Percentiles rank a stretch among this genome's conserved stretches.
phyloP scores from a whole-genome alignment of 75 land plant genomes.

The Selaginella tamariscina region DNA sequence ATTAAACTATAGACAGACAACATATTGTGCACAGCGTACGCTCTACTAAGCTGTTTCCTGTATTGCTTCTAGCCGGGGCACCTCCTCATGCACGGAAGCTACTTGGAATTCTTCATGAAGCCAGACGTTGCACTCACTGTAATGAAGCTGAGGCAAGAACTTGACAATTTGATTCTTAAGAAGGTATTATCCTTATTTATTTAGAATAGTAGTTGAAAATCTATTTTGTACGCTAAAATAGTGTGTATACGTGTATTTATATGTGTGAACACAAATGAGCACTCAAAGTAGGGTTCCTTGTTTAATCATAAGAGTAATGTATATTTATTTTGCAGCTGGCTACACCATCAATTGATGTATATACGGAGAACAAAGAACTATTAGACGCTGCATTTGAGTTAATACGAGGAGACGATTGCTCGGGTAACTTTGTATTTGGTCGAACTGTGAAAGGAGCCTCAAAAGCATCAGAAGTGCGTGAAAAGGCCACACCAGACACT shows the following conservation, averaged over 20 bases:
- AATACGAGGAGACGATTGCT: constrained; percentile 69
- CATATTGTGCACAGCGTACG: too few species aligned
- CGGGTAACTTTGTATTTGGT: constrained; percentile 82
- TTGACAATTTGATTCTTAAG: constrained; percentile 52
- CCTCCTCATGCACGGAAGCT: constrained; percentile 74
- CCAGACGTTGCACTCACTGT: constrained; percentile 52
- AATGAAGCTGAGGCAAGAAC: constrained; percentile 61
- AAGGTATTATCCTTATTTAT: constrained; percentile 35
- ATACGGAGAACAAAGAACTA: constrained; percentile 61
- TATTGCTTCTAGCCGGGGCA: constrained; percentile 57
- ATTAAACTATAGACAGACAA: too few species aligned
- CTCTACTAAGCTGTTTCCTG: background rate
- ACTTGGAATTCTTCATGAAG: constrained; percentile 83
- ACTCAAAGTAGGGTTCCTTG: too few species aligned
- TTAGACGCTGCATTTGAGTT: constrained; percentile 74
- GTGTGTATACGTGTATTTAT: too few species aligned
- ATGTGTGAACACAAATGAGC: too few species aligned
- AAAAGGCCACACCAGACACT: background rate
- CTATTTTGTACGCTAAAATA: too few species aligned
- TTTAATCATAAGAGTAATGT: too few species aligned
- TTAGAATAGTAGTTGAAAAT: too few species aligned
- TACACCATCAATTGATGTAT: constrained; percentile 57
- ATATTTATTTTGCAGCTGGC: constrained; percentile 37
- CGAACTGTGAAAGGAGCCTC: constrained; percentile 30
- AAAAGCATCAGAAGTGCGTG: background rate